Conservation (phyloP, 805 yeast genomes). For the Barnettozyma salicaria region DNA sequence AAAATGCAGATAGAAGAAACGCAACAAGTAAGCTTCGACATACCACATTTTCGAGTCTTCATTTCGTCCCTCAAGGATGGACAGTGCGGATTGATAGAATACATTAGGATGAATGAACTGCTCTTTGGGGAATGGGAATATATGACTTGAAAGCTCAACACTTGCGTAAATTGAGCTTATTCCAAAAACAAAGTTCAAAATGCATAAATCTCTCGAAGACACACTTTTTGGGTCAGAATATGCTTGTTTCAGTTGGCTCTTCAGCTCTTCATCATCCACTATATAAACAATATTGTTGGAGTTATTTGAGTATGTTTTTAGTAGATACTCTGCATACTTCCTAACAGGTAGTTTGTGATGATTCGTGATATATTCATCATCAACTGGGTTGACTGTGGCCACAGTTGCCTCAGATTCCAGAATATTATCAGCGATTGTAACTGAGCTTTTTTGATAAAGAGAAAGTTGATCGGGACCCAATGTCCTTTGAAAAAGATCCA, state of each 20-base stretch:
- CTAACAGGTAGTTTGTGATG: slow-evolving; percentile 28
- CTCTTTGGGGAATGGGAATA: slow-evolving; percentile 23
- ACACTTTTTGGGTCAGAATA: slow-evolving; percentile 28
- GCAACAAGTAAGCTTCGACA: slow-evolving; percentile 35
- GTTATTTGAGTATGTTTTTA: slow-evolving; percentile 32
- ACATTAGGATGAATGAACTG: slow-evolving; percentile 26
- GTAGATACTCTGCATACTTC: slow-evolving; percentile 27
- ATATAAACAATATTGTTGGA: slow-evolving; percentile 37
- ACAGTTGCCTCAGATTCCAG: no score
- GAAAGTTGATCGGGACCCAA: slow-evolving; percentile 33
- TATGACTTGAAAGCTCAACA: slow-evolving; percentile 22
- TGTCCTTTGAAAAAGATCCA: slow-evolving; percentile 31
- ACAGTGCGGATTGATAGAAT: slow-evolving; percentile 33
- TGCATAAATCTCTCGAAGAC: slow-evolving; percentile 26
- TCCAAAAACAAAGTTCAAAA: slow-evolving; percentile 36
- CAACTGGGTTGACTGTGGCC: neutral
- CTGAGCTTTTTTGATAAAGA: slow-evolving; percentile 33
- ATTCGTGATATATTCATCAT: slow-evolving; percentile 8
- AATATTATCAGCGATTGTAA: slow-evolving; percentile 31
- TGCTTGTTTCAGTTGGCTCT: slow-evolving; percentile 26
- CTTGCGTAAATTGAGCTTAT: slow-evolving; percentile 36
- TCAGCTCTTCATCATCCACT: slow-evolving; percentile 31
- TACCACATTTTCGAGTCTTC: slow-evolving; percentile 39
- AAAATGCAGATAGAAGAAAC: slow-evolving; percentile 36
- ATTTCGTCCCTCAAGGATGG: slow-evolving; percentile 28